These are phyloP conservation scores for Rhodotorula sphaerocarpa DNA, from an alignment of 768 basidiomycete species.

Conservation along the genomic window DNA sequence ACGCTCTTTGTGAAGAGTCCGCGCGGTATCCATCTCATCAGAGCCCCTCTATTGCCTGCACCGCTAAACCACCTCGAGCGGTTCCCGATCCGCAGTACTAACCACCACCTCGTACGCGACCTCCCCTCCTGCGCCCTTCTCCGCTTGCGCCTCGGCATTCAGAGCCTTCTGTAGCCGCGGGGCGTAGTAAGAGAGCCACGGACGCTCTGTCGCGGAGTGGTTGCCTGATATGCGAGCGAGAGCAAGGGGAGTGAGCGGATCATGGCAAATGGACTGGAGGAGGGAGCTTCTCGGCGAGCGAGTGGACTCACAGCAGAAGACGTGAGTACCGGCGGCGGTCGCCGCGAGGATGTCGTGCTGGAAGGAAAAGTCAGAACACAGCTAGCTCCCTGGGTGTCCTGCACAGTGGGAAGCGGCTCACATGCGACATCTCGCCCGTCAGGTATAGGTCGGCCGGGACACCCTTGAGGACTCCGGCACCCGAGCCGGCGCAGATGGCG, in stretches of 20 bases:
- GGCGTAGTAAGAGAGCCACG: slow-evolving; percentile 55
- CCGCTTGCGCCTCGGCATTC: slow-evolving; percentile 40
- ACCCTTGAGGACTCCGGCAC: slow-evolving; percentile 60
- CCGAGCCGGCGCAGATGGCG: slow-evolving; percentile 86
- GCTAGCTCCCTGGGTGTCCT: no score
- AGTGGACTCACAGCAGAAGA: slow-evolving; percentile 52
- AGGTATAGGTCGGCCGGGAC: slow-evolving; percentile 74
- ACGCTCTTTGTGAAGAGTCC: no score
- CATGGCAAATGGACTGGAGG: neutral
- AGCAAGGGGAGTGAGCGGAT: neutral
- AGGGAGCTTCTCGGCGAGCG: neutral
- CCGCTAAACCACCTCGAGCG: slow-evolving; percentile 54
- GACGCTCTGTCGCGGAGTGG: slow-evolving; percentile 91
- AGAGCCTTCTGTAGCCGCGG: slow-evolving; percentile 17
- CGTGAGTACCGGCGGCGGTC: slow-evolving; percentile 63
- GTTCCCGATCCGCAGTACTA: slow-evolving; percentile 66
- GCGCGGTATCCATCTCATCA: neutral
- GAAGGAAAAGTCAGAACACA: neutral
- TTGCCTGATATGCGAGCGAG: slow-evolving; percentile 11
- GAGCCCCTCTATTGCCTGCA: no score
- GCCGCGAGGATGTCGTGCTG: slow-evolving; percentile 84
- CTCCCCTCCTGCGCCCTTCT: neutral
- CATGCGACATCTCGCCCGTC: slow-evolving; percentile 89
- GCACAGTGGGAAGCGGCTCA: slow-evolving; percentile 44
- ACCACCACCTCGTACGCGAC: slow-evolving; percentile 55